Conservation (phyloP, 345 rosid genomes). For the Ailanthus altissimus region DNA sequence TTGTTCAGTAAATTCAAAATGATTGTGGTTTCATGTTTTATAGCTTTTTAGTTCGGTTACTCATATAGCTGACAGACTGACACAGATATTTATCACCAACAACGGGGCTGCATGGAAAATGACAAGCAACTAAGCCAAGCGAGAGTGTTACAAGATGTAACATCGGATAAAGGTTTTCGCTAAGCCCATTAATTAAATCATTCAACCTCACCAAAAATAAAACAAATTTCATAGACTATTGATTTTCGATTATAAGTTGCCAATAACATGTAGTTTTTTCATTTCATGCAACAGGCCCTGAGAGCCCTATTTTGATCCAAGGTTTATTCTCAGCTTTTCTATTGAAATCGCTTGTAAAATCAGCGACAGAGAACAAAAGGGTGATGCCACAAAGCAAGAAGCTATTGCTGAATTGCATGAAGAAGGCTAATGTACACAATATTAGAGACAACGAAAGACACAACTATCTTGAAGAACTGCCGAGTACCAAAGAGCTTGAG, state of each 20-base stretch:
- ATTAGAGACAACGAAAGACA: neutral
- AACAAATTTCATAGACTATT: neutral
- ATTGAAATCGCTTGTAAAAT: constrained; percentile 14
- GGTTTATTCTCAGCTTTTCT: constrained; percentile 22
- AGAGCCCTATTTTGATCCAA: constrained; percentile 8
- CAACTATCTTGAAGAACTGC: constrained; percentile 14
- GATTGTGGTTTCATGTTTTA: neutral
- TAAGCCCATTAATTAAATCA: neutral
- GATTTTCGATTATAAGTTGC: neutral
- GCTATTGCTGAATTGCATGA: constrained; percentile 11
- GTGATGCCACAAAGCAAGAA: constrained; percentile 24
- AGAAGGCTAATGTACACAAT: constrained; percentile 4
- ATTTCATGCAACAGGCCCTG: constrained; percentile 14
- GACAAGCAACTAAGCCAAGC: constrained; percentile 19
- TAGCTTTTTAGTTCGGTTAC: neutral
- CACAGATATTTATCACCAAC: neutral
- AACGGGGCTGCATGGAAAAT: constrained; percentile 19
- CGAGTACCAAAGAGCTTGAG: constrained; percentile 22
- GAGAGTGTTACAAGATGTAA: constrained; percentile 12
- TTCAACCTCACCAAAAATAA: neutral
- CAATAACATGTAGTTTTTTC: neutral
- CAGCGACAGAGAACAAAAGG: constrained; percentile 22
- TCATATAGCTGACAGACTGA: constrained; percentile 23
- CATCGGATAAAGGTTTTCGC: constrained; percentile 25
- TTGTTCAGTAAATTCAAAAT: neutral